Conservation (phyloP, 345 rosid species). For the Geranium rotundifolium region DNA sequence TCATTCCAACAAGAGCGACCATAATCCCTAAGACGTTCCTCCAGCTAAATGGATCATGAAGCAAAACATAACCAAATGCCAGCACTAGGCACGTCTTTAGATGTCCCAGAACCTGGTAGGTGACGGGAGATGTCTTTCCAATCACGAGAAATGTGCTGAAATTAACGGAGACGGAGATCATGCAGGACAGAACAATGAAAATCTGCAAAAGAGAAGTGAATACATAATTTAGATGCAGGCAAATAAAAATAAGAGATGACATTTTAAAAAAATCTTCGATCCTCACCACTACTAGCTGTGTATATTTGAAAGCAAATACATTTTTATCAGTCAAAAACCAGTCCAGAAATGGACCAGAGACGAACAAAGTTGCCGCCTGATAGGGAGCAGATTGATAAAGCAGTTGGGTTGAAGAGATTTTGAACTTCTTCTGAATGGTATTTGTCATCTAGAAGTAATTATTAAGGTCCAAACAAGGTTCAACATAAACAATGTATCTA, state of each 20-base stretch:
- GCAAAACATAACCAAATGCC: constrained; percentile 90
- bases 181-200: constrained; percentile 95
- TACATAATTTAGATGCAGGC: constrained; percentile 9
- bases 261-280: constrained; percentile 1
- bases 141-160: constrained; percentile 97
- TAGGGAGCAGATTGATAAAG: constrained; percentile 98
- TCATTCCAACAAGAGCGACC: constrained; percentile 91
- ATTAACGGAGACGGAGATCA: constrained; percentile 98
- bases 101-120: constrained; percentile 98
- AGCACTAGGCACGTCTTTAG: constrained; percentile 93
- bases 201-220: constrained; percentile 50
- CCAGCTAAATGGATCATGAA: constrained; percentile 94
- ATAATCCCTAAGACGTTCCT: constrained; percentile 88
- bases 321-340: constrained; percentile 83
- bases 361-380: constrained; percentile 84
- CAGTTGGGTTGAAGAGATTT: constrained; percentile 97
- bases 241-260: constrained; percentile 1
- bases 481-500: neutral
- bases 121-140: constrained; percentile 99
- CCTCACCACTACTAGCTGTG: constrained; percentile 93
- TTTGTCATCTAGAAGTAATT: constrained; percentile 75
- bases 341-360: constrained; percentile 92
- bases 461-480: constrained; percentile 39
- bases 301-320: constrained; percentile 95
- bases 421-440: constrained; percentile 98